Evolutionary conservation across 2,329 filamentous ascomycete species (phyloP), one percentile per base, ranked within the genome.

Genomic region (Aureobasidium uvarum): DNA sequence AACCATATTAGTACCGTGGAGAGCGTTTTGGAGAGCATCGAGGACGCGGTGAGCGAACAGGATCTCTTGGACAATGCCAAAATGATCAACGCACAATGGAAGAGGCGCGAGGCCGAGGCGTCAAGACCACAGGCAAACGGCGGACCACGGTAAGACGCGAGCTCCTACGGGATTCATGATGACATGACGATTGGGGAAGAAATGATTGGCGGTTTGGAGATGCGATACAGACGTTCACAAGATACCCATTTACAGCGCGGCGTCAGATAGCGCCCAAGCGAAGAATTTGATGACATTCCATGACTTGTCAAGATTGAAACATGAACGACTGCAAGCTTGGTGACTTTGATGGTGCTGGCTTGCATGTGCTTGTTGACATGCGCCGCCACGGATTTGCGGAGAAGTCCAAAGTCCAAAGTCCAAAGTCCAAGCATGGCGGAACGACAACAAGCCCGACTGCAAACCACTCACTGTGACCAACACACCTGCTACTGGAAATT

Each of bases 1-100:
- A 99, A 99, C 73, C 93, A 98, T 77, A 89, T 90, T 67, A 87
- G 81, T 20, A 94, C 91, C 0, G 91, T 97, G 1, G 82, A 87
- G 31, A 96, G 90, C 74, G 95, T 99, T 4, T 83, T 97, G 66
- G 89, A 94, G 69, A 96, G 91, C 76, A 98, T 99, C 71, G 84
- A 87, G 67, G 92, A 97, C 72, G 87, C 87, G 1, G 92, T 99
- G 13, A 90, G 86, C 0, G 87, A 96, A 77, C 83, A 90, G 66
- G 92, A 99, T 73, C 81, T 99, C 39, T 83, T 93, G 52, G 83
- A 79, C 1, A 83, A 85, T 0, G 89, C 89, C 33, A 84, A 83
- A 43, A 81, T 78, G n/a, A 94, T 98, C 70, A 87, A 90, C 70
- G 85, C 88, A 36, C 87, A 86, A 16, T 96, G 92, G 88, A 96